These are phyloP conservation scores for Penicillium sp. DNA, from an alignment of 2,329 filamentous ascomycete genomes.

Conservation along the genomic window DNA sequence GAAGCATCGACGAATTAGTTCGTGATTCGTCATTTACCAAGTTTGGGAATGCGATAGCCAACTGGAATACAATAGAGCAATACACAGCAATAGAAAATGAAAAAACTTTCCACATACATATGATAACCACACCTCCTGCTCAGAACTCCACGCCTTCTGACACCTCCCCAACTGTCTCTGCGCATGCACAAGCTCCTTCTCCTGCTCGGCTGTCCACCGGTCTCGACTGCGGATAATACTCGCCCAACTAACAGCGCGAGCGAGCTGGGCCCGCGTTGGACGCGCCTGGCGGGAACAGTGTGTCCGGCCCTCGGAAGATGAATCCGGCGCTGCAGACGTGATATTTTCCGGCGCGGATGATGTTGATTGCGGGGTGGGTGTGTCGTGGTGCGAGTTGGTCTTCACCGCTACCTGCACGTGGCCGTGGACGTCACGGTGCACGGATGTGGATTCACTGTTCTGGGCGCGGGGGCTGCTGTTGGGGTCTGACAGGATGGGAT, in stretches of 20 bases:
- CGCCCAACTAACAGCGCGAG: slow-evolving; percentile 26
- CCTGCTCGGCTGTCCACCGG: slow-evolving; percentile 26
- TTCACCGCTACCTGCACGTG: slow-evolving; percentile 22
- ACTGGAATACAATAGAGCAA: background rate
- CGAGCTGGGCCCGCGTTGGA: slow-evolving; percentile 12
- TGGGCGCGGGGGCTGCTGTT: background rate
- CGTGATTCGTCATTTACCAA: background rate
- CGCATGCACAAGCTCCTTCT: slow-evolving; percentile 23
- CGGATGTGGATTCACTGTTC: background rate
- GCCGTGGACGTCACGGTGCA: slow-evolving; percentile 16
- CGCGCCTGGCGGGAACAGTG: slow-evolving; percentile 5
- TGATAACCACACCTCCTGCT: slow-evolving; percentile 30
- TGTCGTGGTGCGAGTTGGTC: background rate
- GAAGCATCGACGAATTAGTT: background rate
- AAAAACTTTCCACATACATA: slow-evolving; percentile 21
- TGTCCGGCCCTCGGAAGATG: slow-evolving; percentile 10
- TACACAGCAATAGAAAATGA: background rate
- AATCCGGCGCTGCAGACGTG: slow-evolving; percentile 4
- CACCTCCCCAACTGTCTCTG: slow-evolving; percentile 25
- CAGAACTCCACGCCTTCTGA: slow-evolving; percentile 32
- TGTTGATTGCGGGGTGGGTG: background rate
- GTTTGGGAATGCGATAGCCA: background rate
- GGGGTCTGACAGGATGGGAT: background rate
- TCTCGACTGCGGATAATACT: slow-evolving; percentile 23
- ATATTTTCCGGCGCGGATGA: background rate